Percentiles rank a stretch among this genome's conserved stretches.
phyloP scores from a whole-genome alignment of 257 asterid genomes.

The Voacanga thouarsii region DNA sequence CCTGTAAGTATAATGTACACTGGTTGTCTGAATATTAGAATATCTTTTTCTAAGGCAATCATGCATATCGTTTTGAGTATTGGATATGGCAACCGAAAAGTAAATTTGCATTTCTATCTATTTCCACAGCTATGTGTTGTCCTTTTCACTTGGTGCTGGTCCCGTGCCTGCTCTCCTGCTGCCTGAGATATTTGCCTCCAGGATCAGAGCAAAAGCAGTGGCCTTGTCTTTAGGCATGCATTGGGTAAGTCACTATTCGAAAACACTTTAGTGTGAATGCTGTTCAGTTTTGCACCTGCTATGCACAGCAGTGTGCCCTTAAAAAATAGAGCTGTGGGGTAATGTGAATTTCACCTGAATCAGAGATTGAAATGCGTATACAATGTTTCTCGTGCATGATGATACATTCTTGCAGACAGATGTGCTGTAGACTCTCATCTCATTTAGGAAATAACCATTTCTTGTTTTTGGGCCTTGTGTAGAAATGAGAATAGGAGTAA shows the following conservation, averaged over 20 bases:
- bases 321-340: no score
- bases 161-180: slow-evolving; percentile 99
- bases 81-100: background rate
- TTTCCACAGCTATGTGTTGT: slow-evolving; percentile 63
- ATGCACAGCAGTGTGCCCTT: background rate
- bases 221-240: slow-evolving; percentile 88
- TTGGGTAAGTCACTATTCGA: slow-evolving; percentile 57
- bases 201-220: slow-evolving; percentile 95
- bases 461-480: background rate
- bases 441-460: background rate
- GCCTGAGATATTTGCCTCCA: slow-evolving; percentile 80
- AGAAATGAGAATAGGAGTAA: background rate
- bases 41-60: background rate
- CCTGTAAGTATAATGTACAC: slow-evolving; percentile 52
- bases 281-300: background rate
- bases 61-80: background rate
- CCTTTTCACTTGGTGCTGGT: slow-evolving; percentile 98
- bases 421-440: background rate
- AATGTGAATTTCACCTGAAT: background rate
- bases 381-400: background rate
- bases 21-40: background rate
- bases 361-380: background rate
- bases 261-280: background rate
- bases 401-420: background rate
- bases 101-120: background rate